These are phyloP conservation scores for Diutina siamensis DNA, from an alignment of 1,139 yeast genomes.

Conservation along the genomic window DNA sequence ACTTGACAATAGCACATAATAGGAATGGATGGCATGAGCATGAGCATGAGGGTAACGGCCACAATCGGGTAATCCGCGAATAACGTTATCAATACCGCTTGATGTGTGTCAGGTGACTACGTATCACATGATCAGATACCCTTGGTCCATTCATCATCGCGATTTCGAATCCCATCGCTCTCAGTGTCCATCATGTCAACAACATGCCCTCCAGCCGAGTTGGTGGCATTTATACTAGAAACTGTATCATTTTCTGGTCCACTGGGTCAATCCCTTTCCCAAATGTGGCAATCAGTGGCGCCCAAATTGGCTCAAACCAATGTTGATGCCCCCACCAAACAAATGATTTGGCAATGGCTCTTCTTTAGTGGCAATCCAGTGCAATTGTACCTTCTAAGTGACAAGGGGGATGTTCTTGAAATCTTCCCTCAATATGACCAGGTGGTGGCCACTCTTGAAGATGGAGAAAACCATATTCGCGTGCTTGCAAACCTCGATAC, in stretches of 20 bases:
- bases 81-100: too few relatives aligned
- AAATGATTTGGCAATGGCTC: constrained; percentile 5
- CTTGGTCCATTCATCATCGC: not conserved
- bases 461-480: not conserved
- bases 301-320: not conserved
- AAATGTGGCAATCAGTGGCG: not conserved
- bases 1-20: too few relatives aligned
- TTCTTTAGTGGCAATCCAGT: not conserved
- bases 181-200: not conserved
- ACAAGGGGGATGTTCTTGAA: not conserved
- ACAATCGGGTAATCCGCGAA: too few relatives aligned
- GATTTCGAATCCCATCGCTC: constrained; percentile 6
- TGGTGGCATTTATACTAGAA: not conserved
- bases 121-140: too few relatives aligned
- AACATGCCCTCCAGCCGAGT: not conserved
- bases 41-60: too few relatives aligned
- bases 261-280: not conserved
- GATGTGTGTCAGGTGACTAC: too few relatives aligned
- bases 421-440: not conserved
- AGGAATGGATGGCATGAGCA: too few relatives aligned
- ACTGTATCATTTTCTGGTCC: not conserved
- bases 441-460: not conserved
- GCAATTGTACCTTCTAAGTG: not conserved
- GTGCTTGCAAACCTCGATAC: not conserved
- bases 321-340: not conserved